Evolutionary conservation across 495 filamentous ascomycete genomes (phyloP).

Genomic region (Penicillium nucicola): DNA sequence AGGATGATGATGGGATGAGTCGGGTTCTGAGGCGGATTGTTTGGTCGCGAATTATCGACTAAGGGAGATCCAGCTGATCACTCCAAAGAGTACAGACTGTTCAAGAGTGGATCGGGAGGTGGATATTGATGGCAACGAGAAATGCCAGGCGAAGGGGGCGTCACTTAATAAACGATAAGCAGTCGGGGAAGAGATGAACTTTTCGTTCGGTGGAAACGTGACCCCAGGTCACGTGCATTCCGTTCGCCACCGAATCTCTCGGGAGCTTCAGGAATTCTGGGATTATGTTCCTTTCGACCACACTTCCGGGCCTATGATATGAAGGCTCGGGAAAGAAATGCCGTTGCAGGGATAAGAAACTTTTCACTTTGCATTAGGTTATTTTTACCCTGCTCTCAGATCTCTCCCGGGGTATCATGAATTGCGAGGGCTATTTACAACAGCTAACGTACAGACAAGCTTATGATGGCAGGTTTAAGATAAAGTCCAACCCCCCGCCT

Average conservation of each 20-base stretch:
- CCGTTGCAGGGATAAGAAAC: neutral
- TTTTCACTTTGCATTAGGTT: neutral
- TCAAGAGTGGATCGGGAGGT: conserved; percentile 3
- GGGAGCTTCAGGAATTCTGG: conserved; percentile 12
- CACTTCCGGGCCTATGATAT: neutral
- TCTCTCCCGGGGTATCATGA: neutral
- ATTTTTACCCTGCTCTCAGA: neutral
- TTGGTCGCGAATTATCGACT: neutral
- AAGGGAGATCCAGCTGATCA: neutral
- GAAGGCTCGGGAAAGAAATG: neutral
- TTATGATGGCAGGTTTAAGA: conserved; percentile 49
- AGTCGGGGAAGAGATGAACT: conserved; percentile 15
- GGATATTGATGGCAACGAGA: neutral
- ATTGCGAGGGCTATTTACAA: neutral
- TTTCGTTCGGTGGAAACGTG: conserved; percentile 15
- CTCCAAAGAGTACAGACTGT: neutral
- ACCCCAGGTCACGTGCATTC: conserved; percentile 12
- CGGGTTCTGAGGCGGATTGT: neutral
- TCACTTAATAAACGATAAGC: conserved; percentile 2
- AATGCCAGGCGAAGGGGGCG: neutral
- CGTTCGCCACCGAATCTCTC: conserved; percentile 18
- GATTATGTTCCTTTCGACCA: neutral
- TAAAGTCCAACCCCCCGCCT: conserved; percentile 48
- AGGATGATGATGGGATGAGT: conserved; percentile 7
- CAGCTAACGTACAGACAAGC: neutral